phyloP scores from a whole-genome alignment of 352 stramenopile species.

The Phytophthora sojae region DNA sequence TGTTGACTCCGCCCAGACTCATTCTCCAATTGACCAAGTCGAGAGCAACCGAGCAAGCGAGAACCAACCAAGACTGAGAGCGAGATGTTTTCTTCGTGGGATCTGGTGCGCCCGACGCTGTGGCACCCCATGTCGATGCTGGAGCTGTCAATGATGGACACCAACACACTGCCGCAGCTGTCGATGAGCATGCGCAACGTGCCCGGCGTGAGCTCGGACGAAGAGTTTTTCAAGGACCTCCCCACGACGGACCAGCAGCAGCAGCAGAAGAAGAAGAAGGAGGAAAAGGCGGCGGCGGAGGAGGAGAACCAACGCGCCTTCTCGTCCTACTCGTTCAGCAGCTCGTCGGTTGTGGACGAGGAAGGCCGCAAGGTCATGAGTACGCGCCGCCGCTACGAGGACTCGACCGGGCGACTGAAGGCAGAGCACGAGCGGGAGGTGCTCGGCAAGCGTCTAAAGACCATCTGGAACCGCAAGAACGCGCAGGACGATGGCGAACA shows the following conservation, averaged over 20 bases:
- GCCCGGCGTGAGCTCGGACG: slow-evolving; percentile 50
- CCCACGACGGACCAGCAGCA: slow-evolving; percentile 41
- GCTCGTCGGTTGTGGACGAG: slow-evolving; percentile 76
- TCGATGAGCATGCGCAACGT: slow-evolving; percentile 46
- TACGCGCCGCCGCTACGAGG: slow-evolving; percentile 84
- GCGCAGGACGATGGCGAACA: slow-evolving; percentile 74
- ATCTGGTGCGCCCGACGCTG: slow-evolving; percentile 74
- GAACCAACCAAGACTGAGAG: not conserved
- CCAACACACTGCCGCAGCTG: slow-evolving; percentile 57
- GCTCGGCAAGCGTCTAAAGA: slow-evolving; percentile 65
- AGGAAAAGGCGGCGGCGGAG: slow-evolving; percentile 29
- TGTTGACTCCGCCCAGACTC: slow-evolving; percentile 1
- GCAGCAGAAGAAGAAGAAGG: slow-evolving; percentile 36
- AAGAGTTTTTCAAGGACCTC: slow-evolving; percentile 88
- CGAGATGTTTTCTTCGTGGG: slow-evolving; percentile 75
- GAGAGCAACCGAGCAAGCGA: slow-evolving; percentile 9
- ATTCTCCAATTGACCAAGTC: slow-evolving; percentile 40
- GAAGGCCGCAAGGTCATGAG: slow-evolving; percentile 68
- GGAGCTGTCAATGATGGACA: slow-evolving; percentile 87
- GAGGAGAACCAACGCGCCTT: slow-evolving; percentile 52
- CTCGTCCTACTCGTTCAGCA: slow-evolving; percentile 83
- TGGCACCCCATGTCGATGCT: slow-evolving; percentile 86
- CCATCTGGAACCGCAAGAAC: slow-evolving; percentile 76
- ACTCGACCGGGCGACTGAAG: slow-evolving; percentile 83
- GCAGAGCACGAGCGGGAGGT: slow-evolving; percentile 84